A percentile compares a stretch with the other conserved stretches of the same genome.
Conservation (phyloP, 257 asterid species). For the Scutellaria galericulata region DNA sequence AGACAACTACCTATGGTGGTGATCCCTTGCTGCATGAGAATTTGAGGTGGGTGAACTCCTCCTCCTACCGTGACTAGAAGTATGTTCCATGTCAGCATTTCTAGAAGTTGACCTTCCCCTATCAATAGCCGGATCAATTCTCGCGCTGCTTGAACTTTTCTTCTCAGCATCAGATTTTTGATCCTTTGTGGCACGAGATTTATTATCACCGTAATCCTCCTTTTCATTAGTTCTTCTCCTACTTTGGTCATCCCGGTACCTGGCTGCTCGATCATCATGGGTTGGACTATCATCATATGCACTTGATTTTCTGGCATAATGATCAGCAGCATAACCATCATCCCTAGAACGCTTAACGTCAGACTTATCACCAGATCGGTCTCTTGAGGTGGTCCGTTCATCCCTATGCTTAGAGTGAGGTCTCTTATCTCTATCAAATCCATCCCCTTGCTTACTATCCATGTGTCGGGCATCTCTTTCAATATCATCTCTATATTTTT, state of each 20-base stretch:
- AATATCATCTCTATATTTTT: conserved; percentile 64
- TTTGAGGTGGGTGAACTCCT: conserved; percentile 79
- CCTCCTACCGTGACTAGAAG: conserved; percentile 64
- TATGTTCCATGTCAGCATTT: conserved; percentile 62
- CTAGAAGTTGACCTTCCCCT: conserved; percentile 75
- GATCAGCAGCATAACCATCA: conserved; percentile 62
- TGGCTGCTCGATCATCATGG: conserved; percentile 65
- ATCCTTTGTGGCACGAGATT: conserved; percentile 70
- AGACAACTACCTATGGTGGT: conserved; percentile 63
- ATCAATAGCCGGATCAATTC: conserved; percentile 57
- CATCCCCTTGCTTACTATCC: conserved; percentile 70
- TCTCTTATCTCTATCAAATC: conserved; percentile 71
- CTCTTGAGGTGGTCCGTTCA: conserved; percentile 57
- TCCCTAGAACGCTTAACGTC: conserved; percentile 69
- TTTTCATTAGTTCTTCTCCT: conserved; percentile 71
- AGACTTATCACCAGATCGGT: conserved; percentile 69
- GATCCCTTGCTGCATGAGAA: conserved; percentile 69
- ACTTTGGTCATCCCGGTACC: conserved; percentile 74
- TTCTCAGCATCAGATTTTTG: conserved; percentile 69
- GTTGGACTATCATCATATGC: conserved; percentile 67
- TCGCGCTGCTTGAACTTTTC: conserved; percentile 56
- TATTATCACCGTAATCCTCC: conserved; percentile 69
- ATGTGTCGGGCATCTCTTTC: conserved; percentile 59
- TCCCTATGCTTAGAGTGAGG: conserved; percentile 67
- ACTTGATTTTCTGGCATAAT: conserved; percentile 62